Conservation (phyloP, 2,329 filamentous ascomycete species). For the Aaosphaeria pasadenensis region DNA sequence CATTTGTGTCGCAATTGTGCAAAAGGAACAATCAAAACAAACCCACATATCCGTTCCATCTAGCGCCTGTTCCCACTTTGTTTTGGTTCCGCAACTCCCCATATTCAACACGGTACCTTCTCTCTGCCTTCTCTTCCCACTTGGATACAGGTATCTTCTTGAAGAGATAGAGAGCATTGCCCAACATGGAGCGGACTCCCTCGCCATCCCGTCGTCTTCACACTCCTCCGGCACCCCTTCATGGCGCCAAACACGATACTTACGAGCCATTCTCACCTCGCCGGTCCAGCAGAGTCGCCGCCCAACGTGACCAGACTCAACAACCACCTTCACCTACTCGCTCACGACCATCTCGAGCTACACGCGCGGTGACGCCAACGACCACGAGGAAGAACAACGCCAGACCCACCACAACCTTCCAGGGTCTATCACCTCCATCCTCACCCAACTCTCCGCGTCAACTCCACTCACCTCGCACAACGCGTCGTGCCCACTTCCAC, state of each 20-base stretch:
- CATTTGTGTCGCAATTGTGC: too few relatives aligned
- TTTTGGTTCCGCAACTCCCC: background rate
- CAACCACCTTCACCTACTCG: slow-evolving; percentile 17
- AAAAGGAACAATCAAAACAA: background rate
- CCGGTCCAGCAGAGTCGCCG: slow-evolving; percentile 60
- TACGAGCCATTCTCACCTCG: slow-evolving; percentile 73
- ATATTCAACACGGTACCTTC: background rate
- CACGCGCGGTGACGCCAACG: slow-evolving; percentile 24
- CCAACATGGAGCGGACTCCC: slow-evolving; percentile 53
- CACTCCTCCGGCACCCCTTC: slow-evolving; percentile 67
- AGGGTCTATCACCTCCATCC: slow-evolving; percentile 44
- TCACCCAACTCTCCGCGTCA: slow-evolving; percentile 38
- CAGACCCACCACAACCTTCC: slow-evolving; percentile 39
- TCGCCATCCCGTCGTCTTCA: slow-evolving; percentile 57
- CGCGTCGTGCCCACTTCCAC: slow-evolving; percentile 24
- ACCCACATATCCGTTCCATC: background rate
- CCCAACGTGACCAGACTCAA: slow-evolving; percentile 43
- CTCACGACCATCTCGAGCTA: slow-evolving; percentile 21
- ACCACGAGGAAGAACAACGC: slow-evolving; percentile 13
- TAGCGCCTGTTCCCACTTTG: background rate
- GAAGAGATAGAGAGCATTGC: background rate
- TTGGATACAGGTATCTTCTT: background rate
- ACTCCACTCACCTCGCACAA: slow-evolving; percentile 26
- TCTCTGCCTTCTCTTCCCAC: background rate
- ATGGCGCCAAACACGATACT: slow-evolving; percentile 61